Conservation (phyloP, 2,329 filamentous ascomycete genomes). For the Hymenoscyphus fructigenus region DNA sequence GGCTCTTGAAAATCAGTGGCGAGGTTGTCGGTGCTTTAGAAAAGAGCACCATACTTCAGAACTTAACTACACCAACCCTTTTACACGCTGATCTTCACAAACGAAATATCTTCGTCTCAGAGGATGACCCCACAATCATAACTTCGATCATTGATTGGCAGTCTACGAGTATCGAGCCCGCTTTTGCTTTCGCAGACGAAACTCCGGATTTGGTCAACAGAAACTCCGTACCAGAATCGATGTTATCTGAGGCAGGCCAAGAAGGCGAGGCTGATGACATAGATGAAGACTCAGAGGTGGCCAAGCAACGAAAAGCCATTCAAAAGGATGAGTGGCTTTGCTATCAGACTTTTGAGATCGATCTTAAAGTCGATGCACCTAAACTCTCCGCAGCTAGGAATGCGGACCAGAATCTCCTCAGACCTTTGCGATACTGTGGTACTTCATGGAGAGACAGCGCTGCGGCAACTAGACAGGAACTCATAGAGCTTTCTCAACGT, state of each 20-base stretch:
- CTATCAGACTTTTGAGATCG: constrained; percentile 36
- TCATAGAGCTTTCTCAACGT: constrained; percentile 40
- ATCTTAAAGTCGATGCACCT: constrained; percentile 34
- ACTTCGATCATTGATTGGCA: constrained; percentile 46
- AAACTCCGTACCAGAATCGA: constrained; percentile 5
- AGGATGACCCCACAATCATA: constrained; percentile 39
- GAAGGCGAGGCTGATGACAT: constrained; percentile 18
- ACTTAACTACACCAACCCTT: constrained; percentile 36
- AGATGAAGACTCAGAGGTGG: background rate
- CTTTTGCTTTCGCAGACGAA: constrained; percentile 41
- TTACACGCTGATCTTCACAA: constrained; percentile 44
- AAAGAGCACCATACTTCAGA: constrained; percentile 31
- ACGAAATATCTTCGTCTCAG: constrained; percentile 44
- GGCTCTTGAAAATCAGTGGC: constrained; percentile 36
- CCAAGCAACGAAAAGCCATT: constrained; percentile 31
- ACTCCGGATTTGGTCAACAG: constrained; percentile 41
- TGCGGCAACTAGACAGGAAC: constrained; percentile 40
- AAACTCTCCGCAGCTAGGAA: constrained; percentile 36
- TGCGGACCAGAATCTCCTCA: constrained; percentile 39
- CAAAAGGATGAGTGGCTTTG: constrained; percentile 23
- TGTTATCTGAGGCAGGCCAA: constrained; percentile 7
- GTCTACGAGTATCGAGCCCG: constrained; percentile 41
- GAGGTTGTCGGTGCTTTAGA: constrained; percentile 35
- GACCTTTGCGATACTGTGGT: constrained; percentile 42
- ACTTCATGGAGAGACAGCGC: constrained; percentile 43